A percentile compares a stretch with the other conserved stretches of the same genome.
These are phyloP conservation scores for Yamadazyma scolyti DNA, from an alignment of 805 yeast genomes.

Conservation along the genomic window DNA sequence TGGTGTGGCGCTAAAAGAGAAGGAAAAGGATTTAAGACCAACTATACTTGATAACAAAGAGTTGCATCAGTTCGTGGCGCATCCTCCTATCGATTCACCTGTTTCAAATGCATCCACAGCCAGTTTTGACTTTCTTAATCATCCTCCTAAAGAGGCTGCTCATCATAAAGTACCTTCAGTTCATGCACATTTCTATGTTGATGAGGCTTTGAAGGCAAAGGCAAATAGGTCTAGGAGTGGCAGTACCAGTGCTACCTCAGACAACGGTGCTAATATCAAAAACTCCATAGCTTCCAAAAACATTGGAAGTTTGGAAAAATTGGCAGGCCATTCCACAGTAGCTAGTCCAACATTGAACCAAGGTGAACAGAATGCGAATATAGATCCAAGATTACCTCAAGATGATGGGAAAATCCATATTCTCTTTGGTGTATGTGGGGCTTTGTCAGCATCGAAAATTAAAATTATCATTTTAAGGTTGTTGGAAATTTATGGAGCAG, in stretches of 20 bases:
- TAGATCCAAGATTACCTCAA: constrained; percentile 50
- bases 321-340: constrained; percentile 6
- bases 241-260: constrained; percentile 17
- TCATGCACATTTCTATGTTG: constrained; percentile 77
- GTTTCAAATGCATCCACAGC: constrained; percentile 15
- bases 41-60: constrained; percentile 33
- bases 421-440: constrained; percentile 57
- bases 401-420: constrained; percentile 57
- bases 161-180: constrained; percentile 60
- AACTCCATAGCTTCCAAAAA: constrained; percentile 5
- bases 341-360: constrained; percentile 7
- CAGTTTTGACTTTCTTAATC: constrained; percentile 21
- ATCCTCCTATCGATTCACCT: constrained; percentile 25
- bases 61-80: constrained; percentile 56
- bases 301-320: constrained; percentile 9
- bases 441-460: constrained; percentile 49
- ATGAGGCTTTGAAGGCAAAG: constrained; percentile 55
- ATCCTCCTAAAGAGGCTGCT: constrained; percentile 26
- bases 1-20: constrained; percentile 38
- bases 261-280: neutral
- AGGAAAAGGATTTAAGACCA: constrained; percentile 8
- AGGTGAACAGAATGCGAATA: constrained; percentile 41
- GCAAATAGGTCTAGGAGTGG: constrained; percentile 36
- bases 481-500: constrained; percentile 48
- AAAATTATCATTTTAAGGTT: constrained; percentile 50